Percentiles rank a stretch among this genome's conserved stretches.
Evolutionary conservation across 768 basidiomycete genomes (phyloP).

Genomic region (Tylopilus sp.): DNA sequence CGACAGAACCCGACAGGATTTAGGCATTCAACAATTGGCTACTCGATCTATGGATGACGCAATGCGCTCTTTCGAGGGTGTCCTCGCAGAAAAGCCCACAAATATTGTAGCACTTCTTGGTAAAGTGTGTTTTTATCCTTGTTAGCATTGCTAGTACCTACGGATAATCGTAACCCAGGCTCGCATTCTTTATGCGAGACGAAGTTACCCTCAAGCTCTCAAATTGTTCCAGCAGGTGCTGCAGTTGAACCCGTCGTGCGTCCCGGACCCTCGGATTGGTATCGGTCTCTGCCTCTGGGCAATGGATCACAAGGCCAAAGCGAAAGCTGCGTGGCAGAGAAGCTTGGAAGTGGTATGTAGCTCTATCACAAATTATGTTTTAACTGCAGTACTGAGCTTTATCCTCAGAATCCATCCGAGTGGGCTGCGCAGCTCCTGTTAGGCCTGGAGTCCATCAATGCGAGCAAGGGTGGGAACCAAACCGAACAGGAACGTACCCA

Average conservation of each 20-base stretch:
- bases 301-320: slow-evolving; percentile 77
- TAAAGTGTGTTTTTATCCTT: slow-evolving; percentile 48
- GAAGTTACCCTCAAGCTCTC: slow-evolving; percentile 75
- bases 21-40: slow-evolving; percentile 82
- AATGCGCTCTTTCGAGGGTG: slow-evolving; percentile 73
- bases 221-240: slow-evolving; percentile 85
- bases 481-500: slow-evolving; percentile 60
- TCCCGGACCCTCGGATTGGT: slow-evolving; percentile 92
- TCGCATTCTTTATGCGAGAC: slow-evolving; percentile 76
- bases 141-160: neutral
- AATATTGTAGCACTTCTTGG: slow-evolving; percentile 87
- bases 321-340: slow-evolving; percentile 85
- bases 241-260: slow-evolving; percentile 68
- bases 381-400: neutral
- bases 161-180: slow-evolving; percentile 45
- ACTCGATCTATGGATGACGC: slow-evolving; percentile 82
- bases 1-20: neutral
- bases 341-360: slow-evolving; percentile 76
- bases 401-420: slow-evolving; percentile 64
- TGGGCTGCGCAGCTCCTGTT: slow-evolving; percentile 81
- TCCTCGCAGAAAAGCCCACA: slow-evolving; percentile 73
- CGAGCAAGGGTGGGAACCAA: slow-evolving; percentile 68
- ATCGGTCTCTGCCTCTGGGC: slow-evolving; percentile 94
- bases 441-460: slow-evolving; percentile 83
- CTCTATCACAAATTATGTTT: neutral